Evolutionary conservation across 169 alveolate genomes (phyloP), one percentile per base, ranked within the genome.

Genomic region (Plasmodium knowlesi): DNA sequence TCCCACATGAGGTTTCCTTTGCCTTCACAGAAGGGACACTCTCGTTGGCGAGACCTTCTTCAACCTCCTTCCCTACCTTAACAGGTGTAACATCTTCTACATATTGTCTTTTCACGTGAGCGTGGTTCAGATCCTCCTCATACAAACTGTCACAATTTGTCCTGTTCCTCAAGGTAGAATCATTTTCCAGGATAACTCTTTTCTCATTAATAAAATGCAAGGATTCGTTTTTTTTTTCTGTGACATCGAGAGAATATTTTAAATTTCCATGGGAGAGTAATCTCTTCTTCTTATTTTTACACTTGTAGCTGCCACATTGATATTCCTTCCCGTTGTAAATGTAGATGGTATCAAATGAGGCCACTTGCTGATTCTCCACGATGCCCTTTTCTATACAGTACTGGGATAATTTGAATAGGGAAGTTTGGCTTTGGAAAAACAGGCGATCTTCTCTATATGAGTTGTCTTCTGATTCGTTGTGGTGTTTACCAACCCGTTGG

Each of bases 361-460:
- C 28, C 4, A 89, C 76, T n/a, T 61, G 83, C 9, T 89, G 53
- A 71, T 89, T 79, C 71, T 6, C 43, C 43, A 89, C 34, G 1
- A 89, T 25, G 12, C 82, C 9, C 19, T 89, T 89, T 79, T 89
- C 94, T 79, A 89, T 89, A 67, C 94, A 89, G 34, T 89, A 89
- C 50, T 89, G 94, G 19, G 94, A 78, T 89, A 89, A 32, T 37
- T 89, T 89, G 34, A 78, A 89, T 79, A 89, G 82, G 12, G 94
- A 89, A 9, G 83, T 79, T 79, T 89, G 94, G 34, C 73, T 70
- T 79, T 79, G 39, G 37, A 89, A 89, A 67, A 79, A 79, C 32
- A 10, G n/a, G 71, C 50, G 32, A 79, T 89, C 90, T 43, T 89
- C 89, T 1, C 32, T 61, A 41, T 89, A 43, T 16, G 83, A 71